A percentile compares a stretch with the other conserved stretches of the same genome.
Evolutionary conservation across 257 asterid species (phyloP).

Genomic region (Ligustrum vulgare): DNA sequence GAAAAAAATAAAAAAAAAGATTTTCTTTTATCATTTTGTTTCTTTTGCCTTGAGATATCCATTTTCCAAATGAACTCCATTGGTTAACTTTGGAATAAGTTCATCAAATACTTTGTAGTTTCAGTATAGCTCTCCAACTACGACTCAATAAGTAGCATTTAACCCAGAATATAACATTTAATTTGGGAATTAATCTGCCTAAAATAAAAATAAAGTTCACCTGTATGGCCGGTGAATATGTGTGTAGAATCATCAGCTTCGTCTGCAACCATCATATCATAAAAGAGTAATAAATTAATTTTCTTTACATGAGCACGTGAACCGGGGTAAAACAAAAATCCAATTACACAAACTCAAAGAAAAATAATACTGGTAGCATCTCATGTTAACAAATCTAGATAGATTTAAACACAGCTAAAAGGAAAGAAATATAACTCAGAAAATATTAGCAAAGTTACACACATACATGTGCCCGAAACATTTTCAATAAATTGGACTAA

Average conservation of each 20-base stretch:
- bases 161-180: conserved; percentile 14
- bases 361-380: not conserved
- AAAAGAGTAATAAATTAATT: conserved; percentile 19
- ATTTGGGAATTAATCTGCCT: not conserved
- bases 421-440: not conserved
- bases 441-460: not conserved
- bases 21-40: too few relatives aligned
- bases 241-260: conserved; percentile 78
- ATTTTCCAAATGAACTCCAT: not conserved
- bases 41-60: not conserved
- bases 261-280: conserved; percentile 52
- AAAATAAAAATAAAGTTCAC: conserved; percentile 32
- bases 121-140: conserved; percentile 3
- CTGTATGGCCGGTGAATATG: conserved; percentile 85
- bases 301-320: not conserved
- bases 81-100: not conserved
- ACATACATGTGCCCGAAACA: not conserved
- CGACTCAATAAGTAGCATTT: not conserved
- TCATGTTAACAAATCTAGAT: not conserved
- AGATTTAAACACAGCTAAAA: not conserved
- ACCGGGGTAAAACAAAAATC: not conserved
- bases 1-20: not conserved
- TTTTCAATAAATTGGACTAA: not conserved
- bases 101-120: not conserved
- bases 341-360: conserved; percentile 3